Evolutionary conservation across 306 rosid genomes (phyloP), one percentile per base, ranked within the genome.

Genomic region (Pueraria montana): DNA sequence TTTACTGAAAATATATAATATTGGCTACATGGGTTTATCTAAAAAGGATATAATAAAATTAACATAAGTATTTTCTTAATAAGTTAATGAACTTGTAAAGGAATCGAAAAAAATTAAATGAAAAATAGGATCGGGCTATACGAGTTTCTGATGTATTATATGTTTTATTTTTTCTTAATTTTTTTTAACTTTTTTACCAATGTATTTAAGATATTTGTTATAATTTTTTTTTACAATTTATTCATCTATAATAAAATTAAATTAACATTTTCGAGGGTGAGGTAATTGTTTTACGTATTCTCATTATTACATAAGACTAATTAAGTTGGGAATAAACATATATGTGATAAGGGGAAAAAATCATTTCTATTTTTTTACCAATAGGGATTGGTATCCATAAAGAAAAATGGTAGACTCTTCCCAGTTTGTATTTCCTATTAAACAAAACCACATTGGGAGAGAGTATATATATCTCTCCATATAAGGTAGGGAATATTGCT

Each of bases 401-500:
- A 56, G 32, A 56, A 56, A 6, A 56, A 56, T 56, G 32, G 14
- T 20, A 56, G 6, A 0, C 14, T 20, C 64, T 56, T 56, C 30
- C 5, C 1, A 20, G 13, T 23, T 27, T 2, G 14, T 21, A 74
- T 5, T 74, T 34, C 30, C 36, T 38, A 53, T 56, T 12, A 30
- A 30, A 80, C 43, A 53, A 82, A 82, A 66, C n/a, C 11, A 66
- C 16, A 8, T 3, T 21, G 5, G 11, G 32, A 17, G n/a, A 45
- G 30, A 52, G 21, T 13, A n/a, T 43, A 1, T n/a, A n/a, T 6
- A 17, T 8, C 4, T 83, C 56, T 36, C 59, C 68, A 77, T 2
- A 72, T 32, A 27, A 43, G 56, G 16, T 32, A 79, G 52, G 53
- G 77, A 83, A 75, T 78, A 78, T 78, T 78, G 63, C 69, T 84